Evolutionary conservation across 805 yeast species (phyloP), one percentile per base, ranked within the genome.

Genomic region (Metschnikowia peoriensis): DNA sequence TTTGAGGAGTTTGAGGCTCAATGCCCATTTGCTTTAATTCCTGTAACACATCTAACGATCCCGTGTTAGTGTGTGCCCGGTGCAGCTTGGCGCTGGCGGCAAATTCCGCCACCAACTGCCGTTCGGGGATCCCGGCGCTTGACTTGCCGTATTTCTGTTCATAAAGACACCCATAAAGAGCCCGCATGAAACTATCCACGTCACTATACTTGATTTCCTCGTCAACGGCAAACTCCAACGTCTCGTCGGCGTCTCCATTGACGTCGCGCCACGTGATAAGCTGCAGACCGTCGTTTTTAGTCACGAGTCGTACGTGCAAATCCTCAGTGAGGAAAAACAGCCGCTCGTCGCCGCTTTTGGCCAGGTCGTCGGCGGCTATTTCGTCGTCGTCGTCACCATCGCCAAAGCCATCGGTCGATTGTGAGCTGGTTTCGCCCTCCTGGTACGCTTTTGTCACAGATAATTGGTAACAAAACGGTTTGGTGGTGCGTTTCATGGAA

Each of bases 161-260:
- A 64, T 81, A 93, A 60, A 85, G 82, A 62, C 96, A 89, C 52
- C 80, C 79, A 61, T 82, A 78, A 12, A 89, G 74, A 1, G 83
- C 74, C 28, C 72, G 65, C 71, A 86, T 79, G 66, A 93, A 93
- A 41, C 76, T 75, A 34, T 85, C 82, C 39, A 86, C 81, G 39
- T 83, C 77, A 28, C 76, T 81, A 14, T 72, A 61, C 8, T 82
- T 73, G n/a, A 84, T 80, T 12, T 79, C 77, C 45, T 78, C 79
- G 55, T 84, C 89, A 46, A 89, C 81, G 22, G 87, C 77, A 69
- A 89, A 92, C 68, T 91, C 96, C 67, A 86, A 90, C 56, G 76
- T 71, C 63, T 92, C 97, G 27, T 90, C 97, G 6, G 78, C 76
- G 61, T 92, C 97, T n/a, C 97, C 97, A 42, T 83, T 84, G 38